Conservation (phyloP, 2,329 filamentous ascomycete species). For the Nigrospora oryzae region DNA sequence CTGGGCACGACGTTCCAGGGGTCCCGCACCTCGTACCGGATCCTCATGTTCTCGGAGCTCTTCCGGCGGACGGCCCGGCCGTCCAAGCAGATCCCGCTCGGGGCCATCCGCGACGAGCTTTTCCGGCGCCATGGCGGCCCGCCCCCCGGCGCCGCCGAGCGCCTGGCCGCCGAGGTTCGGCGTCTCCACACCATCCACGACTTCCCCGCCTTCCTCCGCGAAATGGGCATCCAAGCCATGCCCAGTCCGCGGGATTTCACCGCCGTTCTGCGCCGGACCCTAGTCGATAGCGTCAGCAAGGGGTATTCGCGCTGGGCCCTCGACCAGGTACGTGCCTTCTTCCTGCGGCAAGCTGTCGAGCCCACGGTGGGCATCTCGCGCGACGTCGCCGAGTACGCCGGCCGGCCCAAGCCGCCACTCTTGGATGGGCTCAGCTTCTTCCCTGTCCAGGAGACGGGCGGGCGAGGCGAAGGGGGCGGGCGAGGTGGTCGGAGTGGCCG, state of each 20-base stretch:
- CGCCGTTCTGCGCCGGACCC: constrained; percentile 22
- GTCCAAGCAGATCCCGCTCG: constrained; percentile 22
- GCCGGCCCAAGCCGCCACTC: not conserved
- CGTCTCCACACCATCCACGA: constrained; percentile 29
- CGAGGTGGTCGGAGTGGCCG: not conserved
- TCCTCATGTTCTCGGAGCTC: constrained; percentile 44
- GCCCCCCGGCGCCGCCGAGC: constrained; percentile 26
- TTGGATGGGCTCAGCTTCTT: not conserved
- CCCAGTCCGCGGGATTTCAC: constrained; percentile 20
- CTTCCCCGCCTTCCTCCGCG: constrained; percentile 31
- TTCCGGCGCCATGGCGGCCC: constrained; percentile 38
- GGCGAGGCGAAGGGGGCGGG: not conserved
- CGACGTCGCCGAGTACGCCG: not conserved
- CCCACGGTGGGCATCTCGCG: constrained; percentile 2
- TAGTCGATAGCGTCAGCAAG: constrained; percentile 20
- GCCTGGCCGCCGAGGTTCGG: constrained; percentile 32
- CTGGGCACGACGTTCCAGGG: constrained; percentile 36
- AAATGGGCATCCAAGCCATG: constrained; percentile 28
- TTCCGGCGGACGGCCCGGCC: constrained; percentile 35
- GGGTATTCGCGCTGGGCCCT: constrained; percentile 22
- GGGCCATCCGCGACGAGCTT: constrained; percentile 31
- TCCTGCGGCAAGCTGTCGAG: constrained; percentile 12
- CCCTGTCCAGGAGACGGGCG: not conserved
- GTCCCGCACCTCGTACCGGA: constrained; percentile 35
- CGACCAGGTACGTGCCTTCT: constrained; percentile 6